Conservation (phyloP, 2,329 filamentous ascomycete genomes). For the Rhytidhysteron rufulum region DNA sequence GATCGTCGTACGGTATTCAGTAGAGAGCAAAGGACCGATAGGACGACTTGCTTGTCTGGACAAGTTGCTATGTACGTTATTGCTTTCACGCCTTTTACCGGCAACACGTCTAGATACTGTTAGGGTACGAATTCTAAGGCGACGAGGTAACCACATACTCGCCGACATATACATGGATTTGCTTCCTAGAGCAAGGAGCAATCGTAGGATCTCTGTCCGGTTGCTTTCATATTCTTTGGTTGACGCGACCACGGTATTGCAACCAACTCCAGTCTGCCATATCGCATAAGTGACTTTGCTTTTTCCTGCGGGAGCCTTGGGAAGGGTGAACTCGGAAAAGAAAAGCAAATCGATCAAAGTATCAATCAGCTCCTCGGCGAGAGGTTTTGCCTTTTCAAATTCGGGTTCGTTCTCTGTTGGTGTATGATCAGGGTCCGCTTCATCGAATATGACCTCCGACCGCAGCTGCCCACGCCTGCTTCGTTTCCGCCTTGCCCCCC, state of each 20-base stretch:
- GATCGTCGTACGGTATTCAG: conserved; percentile 74
- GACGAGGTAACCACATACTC: conserved; percentile 42
- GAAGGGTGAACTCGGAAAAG: conserved; percentile 84
- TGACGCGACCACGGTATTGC: conserved; percentile 81
- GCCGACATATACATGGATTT: conserved; percentile 92
- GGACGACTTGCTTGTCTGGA: conserved; percentile 83
- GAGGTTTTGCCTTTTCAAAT: conserved; percentile 77
- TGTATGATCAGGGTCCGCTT: conserved; percentile 54
- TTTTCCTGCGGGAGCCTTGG: conserved; percentile 65
- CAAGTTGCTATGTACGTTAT: conserved; percentile 87
- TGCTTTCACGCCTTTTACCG: conserved; percentile 75
- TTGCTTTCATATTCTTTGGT: conserved; percentile 93
- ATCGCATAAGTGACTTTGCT: conserved; percentile 87
- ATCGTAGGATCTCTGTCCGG: conserved; percentile 79
- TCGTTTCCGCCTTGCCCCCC: conserved; percentile 68
- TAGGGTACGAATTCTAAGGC: conserved; percentile 7
- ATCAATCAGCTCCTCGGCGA: conserved; percentile 90
- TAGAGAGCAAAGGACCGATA: conserved; percentile 87
- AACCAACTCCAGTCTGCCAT: conserved; percentile 97
- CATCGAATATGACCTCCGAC: conserved; percentile 79
- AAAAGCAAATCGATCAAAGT: conserved; percentile 86
- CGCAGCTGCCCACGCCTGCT: conserved; percentile 39
- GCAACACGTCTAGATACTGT: conserved; percentile 55
- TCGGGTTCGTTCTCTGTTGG: conserved; percentile 52
- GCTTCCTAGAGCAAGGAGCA: conserved; percentile 81